phyloP scores from a whole-genome alignment of 805 yeast genomes.

The Myxozyma melibiosi region DNA sequence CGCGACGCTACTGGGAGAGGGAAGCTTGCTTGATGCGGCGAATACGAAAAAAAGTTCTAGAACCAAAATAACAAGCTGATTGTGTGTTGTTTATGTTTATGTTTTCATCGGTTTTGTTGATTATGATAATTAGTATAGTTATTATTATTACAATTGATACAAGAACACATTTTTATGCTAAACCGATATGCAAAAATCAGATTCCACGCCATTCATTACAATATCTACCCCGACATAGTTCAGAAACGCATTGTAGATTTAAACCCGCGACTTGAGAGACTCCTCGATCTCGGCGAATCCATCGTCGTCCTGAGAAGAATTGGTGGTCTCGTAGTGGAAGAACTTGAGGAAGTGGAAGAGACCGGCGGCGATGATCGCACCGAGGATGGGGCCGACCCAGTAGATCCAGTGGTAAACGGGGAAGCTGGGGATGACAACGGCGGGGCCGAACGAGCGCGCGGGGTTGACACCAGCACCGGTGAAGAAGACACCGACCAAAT shows the following conservation, averaged over 20 bases:
- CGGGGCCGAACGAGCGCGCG: slow-evolving; percentile 86
- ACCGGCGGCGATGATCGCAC: slow-evolving; percentile 65
- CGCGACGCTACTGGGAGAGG: no score
- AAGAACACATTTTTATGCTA: no score
- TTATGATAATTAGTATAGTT: no score
- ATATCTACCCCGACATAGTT: no score
- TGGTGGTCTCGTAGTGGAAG: slow-evolving; percentile 67
- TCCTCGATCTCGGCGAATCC: slow-evolving; percentile 20
- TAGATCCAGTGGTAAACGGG: slow-evolving; percentile 88
- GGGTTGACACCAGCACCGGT: slow-evolving; percentile 94
- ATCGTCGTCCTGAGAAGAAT: slow-evolving; percentile 70
- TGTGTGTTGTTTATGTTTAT: no score
- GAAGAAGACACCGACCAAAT: slow-evolving; percentile 75
- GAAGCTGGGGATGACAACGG: slow-evolving; percentile 69
- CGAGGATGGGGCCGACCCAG: slow-evolving; percentile 86
- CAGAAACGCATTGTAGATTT: not conserved
- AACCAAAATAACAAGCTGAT: no score
- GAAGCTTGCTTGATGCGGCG: no score
- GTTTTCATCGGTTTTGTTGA: no score
- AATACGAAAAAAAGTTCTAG: no score
- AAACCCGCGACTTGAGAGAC: slow-evolving; percentile 9
- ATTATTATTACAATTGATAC: no score
- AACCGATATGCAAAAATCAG: no score
- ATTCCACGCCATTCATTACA: no score
- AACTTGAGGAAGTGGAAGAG: slow-evolving; percentile 68